Evolutionary conservation across 1,139 yeast genomes (phyloP), one percentile per base, ranked within the genome.

Genomic region (Candida labiduridarum): DNA sequence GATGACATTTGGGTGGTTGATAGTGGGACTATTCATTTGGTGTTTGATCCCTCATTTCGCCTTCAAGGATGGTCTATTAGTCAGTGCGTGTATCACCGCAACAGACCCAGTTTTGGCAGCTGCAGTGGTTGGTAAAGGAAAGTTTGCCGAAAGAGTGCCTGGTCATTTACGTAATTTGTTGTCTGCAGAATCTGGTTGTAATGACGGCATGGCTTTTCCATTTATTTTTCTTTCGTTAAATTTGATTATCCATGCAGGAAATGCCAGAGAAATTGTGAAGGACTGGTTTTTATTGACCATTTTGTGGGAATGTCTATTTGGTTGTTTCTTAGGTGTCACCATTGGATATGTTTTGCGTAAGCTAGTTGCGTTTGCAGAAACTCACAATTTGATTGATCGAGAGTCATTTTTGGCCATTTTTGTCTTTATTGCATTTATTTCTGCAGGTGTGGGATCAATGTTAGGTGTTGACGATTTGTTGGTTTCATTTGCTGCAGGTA

Each of bases 121-220:
- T 36, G 97, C 99, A 0, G 98, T 94, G 16, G 98, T 94, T 18
- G 97, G 99, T 73, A 89, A 89, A 63, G 98, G 99, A 57, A 91
- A 92, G 63, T 94, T 94, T 67, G 97, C 99, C n/a, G 85, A 83
- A 64, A 82, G 97, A 56, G 98, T 94, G 12, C 99, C 99, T 0
- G 98, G 98, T 6, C 98, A 94, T 70, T 80, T 94, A 68, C 79
- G 99, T 65, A 92, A 94, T 62, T 71, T 94, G 47, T 72, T 94
- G 41, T 83, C 95, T 30, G 97, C 98, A 0, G 99, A 94, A 65
- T 90, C 97, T 0, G 98, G 96, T 9, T 92, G 97, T 69, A 94
- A 94, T 68, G 99, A 94, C 64, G 99, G 99, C 49, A 89, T 94
- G 95, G 98, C 99, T 0, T 92, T 91, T 65, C 99, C 99, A 0